Conservation (phyloP, 371 early-diverging fungal species). For the Funneliformis caledonium region DNA sequence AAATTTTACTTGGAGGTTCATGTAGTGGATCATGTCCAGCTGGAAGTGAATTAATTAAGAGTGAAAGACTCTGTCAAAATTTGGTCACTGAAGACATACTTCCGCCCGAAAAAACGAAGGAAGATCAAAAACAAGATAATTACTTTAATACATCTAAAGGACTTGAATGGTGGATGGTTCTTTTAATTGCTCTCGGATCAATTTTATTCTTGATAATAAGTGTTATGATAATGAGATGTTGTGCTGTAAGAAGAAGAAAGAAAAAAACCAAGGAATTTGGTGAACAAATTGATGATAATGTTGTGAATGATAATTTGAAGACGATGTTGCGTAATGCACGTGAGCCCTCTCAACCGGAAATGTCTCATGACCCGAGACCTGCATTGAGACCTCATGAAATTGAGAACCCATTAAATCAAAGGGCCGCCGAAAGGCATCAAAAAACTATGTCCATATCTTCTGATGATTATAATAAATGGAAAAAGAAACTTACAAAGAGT, state of each 20-base stretch:
- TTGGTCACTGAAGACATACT: not conserved
- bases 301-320: not conserved
- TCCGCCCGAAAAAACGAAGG: not conserved
- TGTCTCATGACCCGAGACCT: not conserved
- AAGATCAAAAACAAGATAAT: not conserved
- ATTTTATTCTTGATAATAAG: not conserved
- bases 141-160: not conserved
- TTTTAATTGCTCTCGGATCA: slow-evolving; percentile 8
- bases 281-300: slow-evolving; percentile 15
- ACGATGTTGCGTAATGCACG: not conserved
- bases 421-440: not conserved
- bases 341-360: slow-evolving; percentile 12
- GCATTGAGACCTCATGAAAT: slow-evolving; percentile 5
- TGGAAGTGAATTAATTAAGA: slow-evolving; percentile 3
- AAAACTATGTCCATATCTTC: not conserved
- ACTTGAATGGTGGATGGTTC: slow-evolving; percentile 34
- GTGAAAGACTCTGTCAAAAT: slow-evolving; percentile 30
- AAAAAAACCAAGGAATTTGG: slow-evolving; percentile 22
- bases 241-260: slow-evolving; percentile 24
- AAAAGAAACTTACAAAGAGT: not conserved
- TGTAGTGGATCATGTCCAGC: slow-evolving; percentile 36
- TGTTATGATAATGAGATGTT: slow-evolving; percentile 3
- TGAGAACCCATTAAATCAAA: not conserved
- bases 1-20: slow-evolving; percentile 24
- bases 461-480: too few species aligned